Conservation (phyloP, 2,329 filamentous ascomycete genomes). For the Rhynchosporium secalis region DNA sequence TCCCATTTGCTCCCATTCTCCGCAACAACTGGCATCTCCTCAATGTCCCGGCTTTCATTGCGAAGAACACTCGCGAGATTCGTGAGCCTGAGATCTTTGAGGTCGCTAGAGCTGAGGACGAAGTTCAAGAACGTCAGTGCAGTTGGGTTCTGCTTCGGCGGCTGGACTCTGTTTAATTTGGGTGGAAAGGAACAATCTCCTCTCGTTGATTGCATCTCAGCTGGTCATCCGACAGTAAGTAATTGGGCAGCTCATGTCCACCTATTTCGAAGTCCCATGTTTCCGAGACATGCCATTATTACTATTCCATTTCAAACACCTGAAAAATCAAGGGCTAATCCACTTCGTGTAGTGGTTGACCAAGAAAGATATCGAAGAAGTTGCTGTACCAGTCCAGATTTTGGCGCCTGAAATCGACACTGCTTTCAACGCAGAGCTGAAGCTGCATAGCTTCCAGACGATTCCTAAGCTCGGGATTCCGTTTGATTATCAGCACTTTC, state of each 20-base stretch:
- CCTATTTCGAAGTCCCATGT: no score
- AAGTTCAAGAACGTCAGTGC: constrained; percentile 25
- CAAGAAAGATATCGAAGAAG: constrained; percentile 47
- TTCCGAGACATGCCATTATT: no score
- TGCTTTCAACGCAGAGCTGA: constrained; percentile 48
- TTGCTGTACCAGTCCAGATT: constrained; percentile 52
- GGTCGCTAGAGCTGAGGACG: constrained; percentile 18
- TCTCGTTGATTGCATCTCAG: constrained; percentile 34
- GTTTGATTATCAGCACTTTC: constrained; percentile 54
- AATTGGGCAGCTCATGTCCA: no score
- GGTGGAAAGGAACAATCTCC: constrained; percentile 41
- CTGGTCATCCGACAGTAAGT: constrained; percentile 31
- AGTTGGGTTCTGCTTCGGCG: constrained; percentile 30
- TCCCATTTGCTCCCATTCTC: constrained; percentile 18
- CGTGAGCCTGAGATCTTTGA: constrained; percentile 28
- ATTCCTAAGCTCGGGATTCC: constrained; percentile 43
- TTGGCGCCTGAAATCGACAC: constrained; percentile 52
- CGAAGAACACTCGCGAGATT: constrained; percentile 22
- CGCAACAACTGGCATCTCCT: constrained; percentile 38
- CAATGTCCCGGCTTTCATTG: constrained; percentile 25
- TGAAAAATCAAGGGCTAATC: no score
- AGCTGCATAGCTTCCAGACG: constrained; percentile 44
- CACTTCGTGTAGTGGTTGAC: constrained; percentile 37
- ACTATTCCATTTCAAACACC: no score
- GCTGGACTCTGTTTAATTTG: constrained; percentile 28